Base-by-base conservation (phyloP, 345 rosid species). In the Citrus trifoliata region DNA sequence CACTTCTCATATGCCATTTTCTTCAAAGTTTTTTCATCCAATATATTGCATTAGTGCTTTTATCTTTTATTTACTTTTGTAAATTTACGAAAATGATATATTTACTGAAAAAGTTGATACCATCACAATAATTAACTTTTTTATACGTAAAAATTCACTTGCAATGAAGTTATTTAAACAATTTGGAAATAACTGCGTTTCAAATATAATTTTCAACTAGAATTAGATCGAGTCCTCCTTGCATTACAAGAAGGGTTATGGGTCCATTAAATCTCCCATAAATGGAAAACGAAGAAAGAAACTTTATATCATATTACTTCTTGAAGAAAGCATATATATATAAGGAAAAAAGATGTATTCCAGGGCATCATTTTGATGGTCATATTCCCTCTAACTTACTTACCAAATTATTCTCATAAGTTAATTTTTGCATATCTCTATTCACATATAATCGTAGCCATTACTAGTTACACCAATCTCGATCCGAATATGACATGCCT, bases 341-440 rank as follows among this genome's bases (percentile, higher is more conserved):
- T 13, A 46, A 12, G 51, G 51, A 46, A 13, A 19, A 62, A 32
- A 48, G 30, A 8, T 63, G 22, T 51, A 64, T 75, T 75, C 70
- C 21, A 75, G 27, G 69, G 30, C 21, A 75, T 62, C 42, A 27
- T 59, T 56, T 38, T 18, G 6, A 63, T 27, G 42, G 32, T 14
- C 78, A 75, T 16, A 63, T 75, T 40, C 53, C 69, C 35, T 21
- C 16, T 24, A 38, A 61, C 10, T 27, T 63, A 30, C 78, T 60
- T 48, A 5, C 58, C 2, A 53, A 75, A 75, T 75, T 64, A 75
- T 75, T 64, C 78, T 53, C 71, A 75, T 21, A 10, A 25, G 5
- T 22, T 53, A 6, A 19, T 5, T 30, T 21, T 27, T 19, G 48
- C 9, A 1, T 42, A 18, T 35, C 48, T 21, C 48, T 66, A 2